Percentiles rank a stretch among this genome's conserved stretches.
Evolutionary conservation across 2,329 filamentous ascomycete genomes (phyloP).

Genomic region (Fusarium torulosum): DNA sequence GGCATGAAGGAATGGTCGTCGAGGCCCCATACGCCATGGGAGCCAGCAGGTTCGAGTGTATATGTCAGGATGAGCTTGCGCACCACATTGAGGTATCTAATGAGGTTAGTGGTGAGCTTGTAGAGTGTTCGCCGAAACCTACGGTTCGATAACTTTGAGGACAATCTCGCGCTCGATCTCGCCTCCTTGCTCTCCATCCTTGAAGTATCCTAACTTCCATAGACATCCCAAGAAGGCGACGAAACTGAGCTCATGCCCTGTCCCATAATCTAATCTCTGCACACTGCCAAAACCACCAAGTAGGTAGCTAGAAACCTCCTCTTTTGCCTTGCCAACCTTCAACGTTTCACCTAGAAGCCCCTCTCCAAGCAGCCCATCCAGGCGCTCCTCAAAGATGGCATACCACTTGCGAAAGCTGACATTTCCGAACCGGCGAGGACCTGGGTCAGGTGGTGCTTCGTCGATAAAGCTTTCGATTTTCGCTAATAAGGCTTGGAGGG

Average conservation of each 20-base stretch:
- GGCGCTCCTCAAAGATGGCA: slow-evolving; percentile 72
- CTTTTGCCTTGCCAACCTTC: slow-evolving; percentile 60
- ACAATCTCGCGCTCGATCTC: slow-evolving; percentile 83
- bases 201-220: slow-evolving; percentile 90
- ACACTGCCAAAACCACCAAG: slow-evolving; percentile 88
- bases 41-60: slow-evolving; percentile 93
- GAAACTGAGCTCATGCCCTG: slow-evolving; percentile 95
- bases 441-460: slow-evolving; percentile 84
- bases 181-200: slow-evolving; percentile 62
- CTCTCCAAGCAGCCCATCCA: slow-evolving; percentile 55
- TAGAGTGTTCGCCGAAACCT: slow-evolving; percentile 54
- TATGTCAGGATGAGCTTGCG: slow-evolving; percentile 89
- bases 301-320: slow-evolving; percentile 83
- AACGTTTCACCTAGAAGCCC: slow-evolving; percentile 50
- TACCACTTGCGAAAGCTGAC: slow-evolving; percentile 90
- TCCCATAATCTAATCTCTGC: slow-evolving; percentile 93
- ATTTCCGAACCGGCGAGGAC: slow-evolving; percentile 92
- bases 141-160: slow-evolving; percentile 85
- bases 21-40: slow-evolving; percentile 98
- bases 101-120: background rate
- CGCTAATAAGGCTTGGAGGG: slow-evolving; percentile 74
- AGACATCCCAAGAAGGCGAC: slow-evolving; percentile 89
- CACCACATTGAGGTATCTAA: slow-evolving; percentile 82
- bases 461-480: slow-evolving; percentile 76
- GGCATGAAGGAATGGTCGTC: slow-evolving; percentile 96